Evolutionary conservation across 1,139 yeast species (phyloP), one percentile per base, ranked within the genome.

Genomic region (Hansenula anomala): DNA sequence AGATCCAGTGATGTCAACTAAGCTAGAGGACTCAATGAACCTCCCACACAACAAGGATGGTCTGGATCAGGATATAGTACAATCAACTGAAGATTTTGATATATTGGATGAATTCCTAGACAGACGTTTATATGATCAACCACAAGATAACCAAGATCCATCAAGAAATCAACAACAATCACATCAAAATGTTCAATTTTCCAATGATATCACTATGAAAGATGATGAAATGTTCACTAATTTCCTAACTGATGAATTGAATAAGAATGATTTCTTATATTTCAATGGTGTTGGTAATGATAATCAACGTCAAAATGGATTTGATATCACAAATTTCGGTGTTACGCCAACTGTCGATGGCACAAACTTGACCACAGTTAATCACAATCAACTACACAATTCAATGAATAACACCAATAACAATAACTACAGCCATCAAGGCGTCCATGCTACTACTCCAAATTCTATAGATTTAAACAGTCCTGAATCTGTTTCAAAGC

Each of bases 81-180:
- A 22, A 4, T 29, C 39, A 12, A 36, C 34, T 18, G 37, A 39
- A 30, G 44, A 47, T 36, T 23, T 45, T 9, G 55, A 61, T 35
- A 47, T 61, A 14, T 42, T 77, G 37, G 80, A 75, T 48, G 83
- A 77, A 55, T 76, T 77, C 48, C 61, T 77, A 38, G 83, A 77
- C 54, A 75, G 73, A 49, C 60, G 81, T 40, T 71, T 75, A 3
- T 75, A 73, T 46, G 79, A 73, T 24, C 53, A 49, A 15, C 16
- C 19, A 8, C 20, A 18, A 24, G 19, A 32, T 11, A 12, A 12
- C 11, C 25, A 23, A 23, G 13, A 23, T 6, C 25, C 7, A 12
- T n/a, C n/a, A n/a, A n/a, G n/a, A 20, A 20, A 40, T 6, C 38
- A 23, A 18, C 37, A 28, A 5, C 36, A 30, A 15, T 28, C 18